phyloP scores from a whole-genome alignment of 169 alveolate genomes.

The Cyclospora cayetanensis region DNA sequence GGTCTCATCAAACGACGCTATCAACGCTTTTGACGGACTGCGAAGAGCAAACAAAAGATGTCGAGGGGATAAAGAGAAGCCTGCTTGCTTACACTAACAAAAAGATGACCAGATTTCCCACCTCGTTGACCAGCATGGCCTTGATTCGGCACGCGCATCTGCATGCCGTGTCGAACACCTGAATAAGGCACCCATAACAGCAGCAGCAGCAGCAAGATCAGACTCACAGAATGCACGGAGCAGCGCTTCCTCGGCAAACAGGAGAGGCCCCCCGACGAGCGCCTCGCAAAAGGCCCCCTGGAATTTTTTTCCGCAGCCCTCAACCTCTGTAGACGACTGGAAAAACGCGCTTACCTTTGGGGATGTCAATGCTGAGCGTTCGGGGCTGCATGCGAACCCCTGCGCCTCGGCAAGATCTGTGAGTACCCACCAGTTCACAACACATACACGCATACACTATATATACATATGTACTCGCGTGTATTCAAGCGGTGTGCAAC shows the following conservation, averaged over 20 bases:
- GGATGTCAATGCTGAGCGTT: constrained; percentile 82
- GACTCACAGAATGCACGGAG: no score
- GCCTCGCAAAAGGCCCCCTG: no score
- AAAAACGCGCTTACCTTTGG: constrained; percentile 74
- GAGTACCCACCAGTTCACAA: no score
- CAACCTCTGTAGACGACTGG: background rate
- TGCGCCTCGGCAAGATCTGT: constrained; percentile 84
- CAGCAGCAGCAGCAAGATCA: no score
- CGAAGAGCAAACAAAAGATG: no score
- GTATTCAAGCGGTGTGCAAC: no score
- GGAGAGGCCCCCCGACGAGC: no score
- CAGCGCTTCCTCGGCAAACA: no score
- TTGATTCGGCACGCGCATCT: constrained; percentile 85
- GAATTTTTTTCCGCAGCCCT: no score
- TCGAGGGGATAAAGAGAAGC: no score
- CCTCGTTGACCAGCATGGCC: constrained; percentile 89
- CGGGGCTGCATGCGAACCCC: constrained; percentile 86
- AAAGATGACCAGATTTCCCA: constrained; percentile 88
- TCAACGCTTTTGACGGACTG: background rate
- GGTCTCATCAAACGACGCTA: background rate
- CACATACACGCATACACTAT: no score
- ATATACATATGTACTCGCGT: no score
- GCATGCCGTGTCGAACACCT: constrained; percentile 87
- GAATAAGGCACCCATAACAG: background rate
- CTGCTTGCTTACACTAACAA: constrained; percentile 82